A percentile compares a stretch with the other conserved stretches of the same genome.
Conservation (phyloP, 1,284 basidiomycete genomes). For the Xerocomus amazonicus region DNA sequence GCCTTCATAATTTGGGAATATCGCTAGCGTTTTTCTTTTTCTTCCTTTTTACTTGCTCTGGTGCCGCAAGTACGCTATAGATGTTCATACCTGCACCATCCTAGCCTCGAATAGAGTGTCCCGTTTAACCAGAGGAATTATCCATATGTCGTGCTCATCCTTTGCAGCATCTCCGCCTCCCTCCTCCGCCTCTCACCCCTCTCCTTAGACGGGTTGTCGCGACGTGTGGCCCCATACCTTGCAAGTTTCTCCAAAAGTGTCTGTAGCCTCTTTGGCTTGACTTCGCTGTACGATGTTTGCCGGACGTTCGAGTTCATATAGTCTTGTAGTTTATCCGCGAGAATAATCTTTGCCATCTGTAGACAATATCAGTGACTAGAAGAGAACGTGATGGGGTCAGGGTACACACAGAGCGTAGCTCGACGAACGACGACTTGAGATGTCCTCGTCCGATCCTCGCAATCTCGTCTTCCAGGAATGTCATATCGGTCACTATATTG, state of each 20-base stretch:
- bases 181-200: conserved; percentile 67
- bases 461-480: conserved; percentile 82
- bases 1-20: conserved; percentile 7
- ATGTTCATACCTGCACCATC: conserved; percentile 16
- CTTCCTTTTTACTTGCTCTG: background rate
- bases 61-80: conserved; percentile 19
- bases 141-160: conserved; percentile 31
- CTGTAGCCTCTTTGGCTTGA: conserved; percentile 75
- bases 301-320: conserved; percentile 76
- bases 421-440: conserved; percentile 73
- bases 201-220: conserved; percentile 56
- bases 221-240: conserved; percentile 59
- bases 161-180: conserved; percentile 76
- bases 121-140: conserved; percentile 4
- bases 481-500: conserved; percentile 79
- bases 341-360: conserved; percentile 76
- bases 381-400: background rate
- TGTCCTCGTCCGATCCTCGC: conserved; percentile 68
- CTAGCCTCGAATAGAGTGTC: conserved; percentile 7
- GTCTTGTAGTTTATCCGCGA: conserved; percentile 72
- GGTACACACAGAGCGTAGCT: conserved; percentile 71
- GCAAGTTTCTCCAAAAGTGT: conserved; percentile 79
- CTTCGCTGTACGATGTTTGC: conserved; percentile 65
- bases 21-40: conserved; percentile 5
- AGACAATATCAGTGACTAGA: conserved; percentile 9